Evolutionary conservation across 2,329 filamentous ascomycete genomes (phyloP), one percentile per base, ranked within the genome.

Genomic region (Diaporthe longicolla): DNA sequence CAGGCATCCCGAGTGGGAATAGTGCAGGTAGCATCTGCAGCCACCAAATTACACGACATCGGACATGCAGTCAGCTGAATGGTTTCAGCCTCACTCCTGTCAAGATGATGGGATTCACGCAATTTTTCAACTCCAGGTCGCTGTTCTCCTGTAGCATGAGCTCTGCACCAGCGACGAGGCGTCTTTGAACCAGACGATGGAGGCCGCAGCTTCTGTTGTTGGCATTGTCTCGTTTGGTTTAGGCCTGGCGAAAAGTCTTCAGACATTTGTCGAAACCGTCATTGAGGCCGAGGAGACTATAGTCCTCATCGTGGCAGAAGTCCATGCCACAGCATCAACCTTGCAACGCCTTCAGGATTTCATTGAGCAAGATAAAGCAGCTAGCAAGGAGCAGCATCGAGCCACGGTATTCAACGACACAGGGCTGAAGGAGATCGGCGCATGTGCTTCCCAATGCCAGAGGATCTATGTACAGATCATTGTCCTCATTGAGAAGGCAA

Each of bases 251-350:
- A 61, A 61, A 61, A 26, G 5, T n/a, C 57, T 61, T 1, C 57
- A 61, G 35, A 24, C 57, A 3, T 43, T 61, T 8, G 8, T 61
- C 13, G 57, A 61, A 13, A 61, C 21, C 35, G n/a, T 61, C 0
- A 61, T 61, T n/a, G 57, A 61, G n/a, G 57, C 57, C 0, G 57
- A 61, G n/a, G 57, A 61, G n/a, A 61, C 35, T 19, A 61, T 61
- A 2, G 40, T 15, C 5, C 57, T 61, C 15, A 43, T 61, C 35
- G n/a, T 61, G 13, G n/a, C 57, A 43, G 57, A 61, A 17, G 57
- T 61, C 35, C 40, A 61, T 17, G 35, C n/a, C 13, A 61, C 57
- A 5, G 57, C 57, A 26, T 61, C 57, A 11, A 61, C 57, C 35
- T 9, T 61, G 57, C 8, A 61, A 37, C 35, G 37, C 7, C 55